A percentile compares a stretch with the other conserved stretches of the same genome.
Conservation (phyloP, 2,329 filamentous ascomycete species). For the Fusarium cyanostomum region DNA sequence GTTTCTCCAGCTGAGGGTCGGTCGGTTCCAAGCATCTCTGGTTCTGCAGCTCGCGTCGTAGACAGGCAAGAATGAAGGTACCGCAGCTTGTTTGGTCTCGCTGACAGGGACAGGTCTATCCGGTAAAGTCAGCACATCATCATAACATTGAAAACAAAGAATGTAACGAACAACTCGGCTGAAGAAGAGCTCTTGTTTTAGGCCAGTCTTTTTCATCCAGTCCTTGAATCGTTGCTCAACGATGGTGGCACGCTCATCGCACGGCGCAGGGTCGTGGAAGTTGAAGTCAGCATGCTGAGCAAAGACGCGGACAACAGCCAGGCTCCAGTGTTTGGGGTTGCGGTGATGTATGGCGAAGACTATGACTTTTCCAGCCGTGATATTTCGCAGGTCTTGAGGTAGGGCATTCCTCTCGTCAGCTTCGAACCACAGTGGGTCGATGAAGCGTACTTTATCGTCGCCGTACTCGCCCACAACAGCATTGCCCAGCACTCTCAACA, state of each 20-base stretch:
- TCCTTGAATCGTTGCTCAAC: neutral
- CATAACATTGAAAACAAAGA: neutral
- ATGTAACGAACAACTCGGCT: neutral
- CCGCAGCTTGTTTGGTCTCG: no score
- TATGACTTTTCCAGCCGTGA: neutral
- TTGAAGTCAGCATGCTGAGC: neutral
- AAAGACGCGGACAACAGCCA: neutral
- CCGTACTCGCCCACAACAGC: neutral
- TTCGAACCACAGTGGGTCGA: slow-evolving; percentile 15
- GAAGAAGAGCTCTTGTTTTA: neutral
- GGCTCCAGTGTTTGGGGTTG: neutral
- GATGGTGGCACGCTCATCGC: neutral
- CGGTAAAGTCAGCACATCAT: neutral
- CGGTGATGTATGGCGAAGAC: slow-evolving; percentile 8
- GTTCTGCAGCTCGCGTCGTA: no score
- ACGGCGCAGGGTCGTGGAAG: neutral
- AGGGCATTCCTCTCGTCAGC: neutral
- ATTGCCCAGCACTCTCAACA: neutral
- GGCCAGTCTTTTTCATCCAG: neutral
- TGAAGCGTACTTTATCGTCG: neutral
- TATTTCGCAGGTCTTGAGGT: neutral
- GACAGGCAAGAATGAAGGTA: no score
- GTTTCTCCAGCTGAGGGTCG: no score
- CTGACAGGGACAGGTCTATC: neutral
- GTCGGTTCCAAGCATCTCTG: no score